Base-by-base conservation (phyloP, 2,329 filamentous ascomycete species). In the Penicillium thymicola region DNA sequence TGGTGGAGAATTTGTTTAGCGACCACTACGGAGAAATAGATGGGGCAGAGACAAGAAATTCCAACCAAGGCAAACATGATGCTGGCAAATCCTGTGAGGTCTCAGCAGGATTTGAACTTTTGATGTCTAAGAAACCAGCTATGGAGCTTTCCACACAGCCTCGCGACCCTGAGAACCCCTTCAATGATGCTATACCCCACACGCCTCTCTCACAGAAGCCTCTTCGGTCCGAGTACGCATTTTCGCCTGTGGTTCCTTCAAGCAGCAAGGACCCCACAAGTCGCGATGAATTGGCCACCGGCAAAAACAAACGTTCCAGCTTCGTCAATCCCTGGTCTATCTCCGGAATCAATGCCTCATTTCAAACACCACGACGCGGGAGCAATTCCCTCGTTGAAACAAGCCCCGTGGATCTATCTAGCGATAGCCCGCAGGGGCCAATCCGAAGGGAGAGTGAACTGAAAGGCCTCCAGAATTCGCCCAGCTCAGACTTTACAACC, bases 1-100 rank as follows among this genome's bases (percentile, higher is more conserved):
- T 77, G 5, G 71, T 79, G 2, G 72, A 78, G 21, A 69, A 69
- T 30, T 65, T 86, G 0, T 78, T 86, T 44, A 63, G 62, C n/a
- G 56, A 60, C 8, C 54, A 69, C 10, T 78, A 78, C 58, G 72
- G 74, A 6, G 65, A 67, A 21, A 18, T 66, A 10, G 44, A 64
- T 4, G 57, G 55, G 5, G 11, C n/a, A 2, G 18, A 36, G 2
- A 49, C 48, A 28, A 43, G 28, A 41, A 48, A 10, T 13, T 14
- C 28, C 38, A 23, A 25, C 6, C 11, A 57, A 59, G 40, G 14
- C 2, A 27, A 55, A 50, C 28, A 27, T 8, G 28, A 7, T 41
- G 37, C n/a, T 14, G 11, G 8, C 42, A 14, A 36, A 7, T 3
- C 10, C 7, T 1, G 4, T 4, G n/a, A 5, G 14, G 7, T 1